A percentile compares a stretch with the other conserved stretches of the same genome.
Conservation (phyloP, 345 rosid genomes). For the Geranium rotundifolium region DNA sequence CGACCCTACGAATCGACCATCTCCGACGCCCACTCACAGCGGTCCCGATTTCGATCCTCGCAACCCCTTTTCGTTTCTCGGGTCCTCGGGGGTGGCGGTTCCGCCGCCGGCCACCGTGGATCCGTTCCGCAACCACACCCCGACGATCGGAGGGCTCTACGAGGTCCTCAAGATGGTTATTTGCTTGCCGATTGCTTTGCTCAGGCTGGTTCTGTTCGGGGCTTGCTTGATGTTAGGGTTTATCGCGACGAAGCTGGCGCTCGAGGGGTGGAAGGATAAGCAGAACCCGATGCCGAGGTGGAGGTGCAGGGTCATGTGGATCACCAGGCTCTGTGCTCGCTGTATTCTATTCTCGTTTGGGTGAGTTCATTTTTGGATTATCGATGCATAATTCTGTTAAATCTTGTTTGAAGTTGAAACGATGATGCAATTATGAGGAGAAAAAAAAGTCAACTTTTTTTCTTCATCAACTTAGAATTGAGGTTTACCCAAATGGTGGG, state of each 20-base stretch:
- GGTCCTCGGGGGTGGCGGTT: slow-evolving; percentile 35
- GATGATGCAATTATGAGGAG: too few relatives aligned
- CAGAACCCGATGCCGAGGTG: slow-evolving; percentile 82
- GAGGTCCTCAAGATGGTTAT: slow-evolving; percentile 58
- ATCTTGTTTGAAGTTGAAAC: too few relatives aligned
- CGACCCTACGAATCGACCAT: slow-evolving; percentile 11
- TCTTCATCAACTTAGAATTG: too few relatives aligned
- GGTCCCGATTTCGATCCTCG: slow-evolving; percentile 1
- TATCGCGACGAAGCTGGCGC: slow-evolving; percentile 62
- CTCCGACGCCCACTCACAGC: slow-evolving; percentile 5
- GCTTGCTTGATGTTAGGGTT: slow-evolving; percentile 50
- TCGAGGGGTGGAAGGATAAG: slow-evolving; percentile 74
- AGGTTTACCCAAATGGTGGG: too few relatives aligned
- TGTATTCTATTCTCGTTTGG: slow-evolving; percentile 86
- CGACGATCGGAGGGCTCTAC: slow-evolving; percentile 44
- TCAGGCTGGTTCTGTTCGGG: slow-evolving; percentile 58
- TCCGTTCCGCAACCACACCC: slow-evolving; percentile 67
- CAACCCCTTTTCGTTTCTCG: slow-evolving; percentile 57
- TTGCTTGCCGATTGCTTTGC: slow-evolving; percentile 58
- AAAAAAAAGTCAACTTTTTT: too few relatives aligned
- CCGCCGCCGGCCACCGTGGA: slow-evolving; percentile 43
- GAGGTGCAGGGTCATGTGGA: slow-evolving; percentile 81
- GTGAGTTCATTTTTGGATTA: slow-evolving; percentile 21
- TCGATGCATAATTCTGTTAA: too few relatives aligned
- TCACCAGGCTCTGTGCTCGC: slow-evolving; percentile 68